Base-by-base conservation (phyloP, 1,284 basidiomycete genomes). In the Tilletia walkeri region DNA sequence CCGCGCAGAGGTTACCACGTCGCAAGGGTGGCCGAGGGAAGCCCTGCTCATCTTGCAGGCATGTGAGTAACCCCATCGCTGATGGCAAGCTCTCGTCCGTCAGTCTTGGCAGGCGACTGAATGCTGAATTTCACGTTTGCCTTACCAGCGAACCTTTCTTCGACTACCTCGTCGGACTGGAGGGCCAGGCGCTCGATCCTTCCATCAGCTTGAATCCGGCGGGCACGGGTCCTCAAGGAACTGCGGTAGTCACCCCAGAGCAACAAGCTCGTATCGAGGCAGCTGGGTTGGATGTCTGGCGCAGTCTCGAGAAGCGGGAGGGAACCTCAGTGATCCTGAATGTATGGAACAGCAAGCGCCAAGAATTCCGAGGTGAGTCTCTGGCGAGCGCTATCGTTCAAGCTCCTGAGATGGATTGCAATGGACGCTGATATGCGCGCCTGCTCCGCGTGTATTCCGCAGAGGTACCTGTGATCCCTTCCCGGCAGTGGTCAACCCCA, bases 141-240 rank as follows among this genome's bases (percentile, higher is more conserved):
- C n/a, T 48, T 59, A 30, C 9, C 72, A 75, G 71, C 61, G 94
- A 98, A 81, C 92, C 95, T 0, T 96, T 94, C 86, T 99, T 99
- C 82, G 95, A 98, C 86, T 98, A 96, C 84, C 89, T 97, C 45
- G 89, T 97, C 53, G 95, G 95, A 18, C 91, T 94, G 71, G 90
- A 93, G 81, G 80, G 80, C 3, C 73, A 72, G 16, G 76, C 80
- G 12, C 73, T 82, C 12, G 74, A 77, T 48, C 76, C 77, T n/a
- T 68, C 76, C 18, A 73, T 67, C 39, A 74, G 76, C 59, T 70
- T 78, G 7, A 76, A 63, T 16, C 59, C 59, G 14, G 39, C 30
- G 3, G 56, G 20, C 36, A 16, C 20, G 34, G 67, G 59, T 18
- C 20, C 20, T 54, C 24, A 56, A 34, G 24, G 45, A 36, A 56